phyloP scores from a whole-genome alignment of 73 alveolate genomes.

The Paraurostyla sp. region DNA sequence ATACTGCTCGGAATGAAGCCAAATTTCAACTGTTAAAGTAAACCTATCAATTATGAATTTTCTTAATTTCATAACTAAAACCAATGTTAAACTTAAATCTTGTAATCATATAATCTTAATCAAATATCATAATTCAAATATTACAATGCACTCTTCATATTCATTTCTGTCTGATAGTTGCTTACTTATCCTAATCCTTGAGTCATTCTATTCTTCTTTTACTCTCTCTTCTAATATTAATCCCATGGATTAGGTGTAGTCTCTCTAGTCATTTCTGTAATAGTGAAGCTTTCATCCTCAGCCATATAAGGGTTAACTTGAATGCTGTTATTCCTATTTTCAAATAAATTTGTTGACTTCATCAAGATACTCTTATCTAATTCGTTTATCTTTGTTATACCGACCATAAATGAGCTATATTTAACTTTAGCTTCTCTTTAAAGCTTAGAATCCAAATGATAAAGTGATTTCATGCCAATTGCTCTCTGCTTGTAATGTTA shows the following conservation, averaged over 20 bases:
- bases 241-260: constrained; percentile 49
- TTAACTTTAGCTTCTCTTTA: constrained; percentile 24
- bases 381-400: background rate
- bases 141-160: background rate
- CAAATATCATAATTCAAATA: constrained; percentile 43
- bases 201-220: background rate
- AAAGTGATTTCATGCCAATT: background rate
- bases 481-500: background rate
- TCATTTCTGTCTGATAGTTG: background rate
- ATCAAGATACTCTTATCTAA: background rate
- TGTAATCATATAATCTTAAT: too few species aligned
- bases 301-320: background rate
- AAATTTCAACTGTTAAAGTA: too few species aligned
- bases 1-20: too few species aligned
- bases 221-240: background rate
- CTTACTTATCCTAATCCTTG: background rate
- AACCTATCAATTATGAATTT: too few species aligned
- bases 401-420: constrained; percentile 42
- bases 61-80: too few species aligned
- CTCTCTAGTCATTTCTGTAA: background rate
- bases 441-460: background rate
- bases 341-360: background rate
- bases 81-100: too few species aligned
- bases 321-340: background rate
- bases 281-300: too few species aligned